A percentile compares a stretch with the other conserved stretches of the same genome.
Evolutionary conservation across 441 rosid species (phyloP).

Genomic region (Populus hybrid): DNA sequence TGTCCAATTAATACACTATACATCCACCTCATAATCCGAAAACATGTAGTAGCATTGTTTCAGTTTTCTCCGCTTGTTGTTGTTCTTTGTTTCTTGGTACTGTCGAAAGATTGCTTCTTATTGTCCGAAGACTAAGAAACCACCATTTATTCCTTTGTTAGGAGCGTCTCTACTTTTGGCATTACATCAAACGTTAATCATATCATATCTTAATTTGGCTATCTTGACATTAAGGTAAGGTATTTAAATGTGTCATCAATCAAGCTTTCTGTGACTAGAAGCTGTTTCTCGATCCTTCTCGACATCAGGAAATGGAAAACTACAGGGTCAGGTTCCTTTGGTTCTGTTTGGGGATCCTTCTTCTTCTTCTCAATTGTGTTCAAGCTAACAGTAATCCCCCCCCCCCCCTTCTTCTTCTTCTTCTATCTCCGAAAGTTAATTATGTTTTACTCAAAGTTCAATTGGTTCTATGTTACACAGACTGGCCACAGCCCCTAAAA

Average conservation of each 20-base stretch:
- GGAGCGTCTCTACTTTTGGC: neutral
- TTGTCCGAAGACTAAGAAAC: neutral
- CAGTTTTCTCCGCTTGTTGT: too few species aligned
- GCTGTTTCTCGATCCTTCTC: neutral
- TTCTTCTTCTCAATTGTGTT: constrained; percentile 6
- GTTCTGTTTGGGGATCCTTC: constrained; percentile 6
- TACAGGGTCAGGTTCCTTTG: constrained; percentile 8
- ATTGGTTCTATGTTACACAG: neutral
- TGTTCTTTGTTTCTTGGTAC: neutral
- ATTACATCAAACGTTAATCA: neutral
- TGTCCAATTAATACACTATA: too few species aligned
- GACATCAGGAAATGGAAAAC: constrained; percentile 13
- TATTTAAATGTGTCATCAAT: neutral
- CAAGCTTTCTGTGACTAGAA: neutral
- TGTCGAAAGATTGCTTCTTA: neutral
- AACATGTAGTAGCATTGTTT: too few species aligned
- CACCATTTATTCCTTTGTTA: neutral
- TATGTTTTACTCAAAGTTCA: too few species aligned
- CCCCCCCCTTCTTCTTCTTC: neutral
- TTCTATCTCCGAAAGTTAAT: neutral
- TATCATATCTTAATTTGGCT: too few species aligned
- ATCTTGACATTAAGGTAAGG: neutral
- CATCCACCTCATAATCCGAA: too few species aligned
- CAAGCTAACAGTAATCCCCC: neutral
- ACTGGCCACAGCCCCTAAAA: constrained; percentile 5